These are phyloP conservation scores for Symbiodinium natans DNA, from an alignment of 73 alveolate genomes.

Conservation along the genomic window DNA sequence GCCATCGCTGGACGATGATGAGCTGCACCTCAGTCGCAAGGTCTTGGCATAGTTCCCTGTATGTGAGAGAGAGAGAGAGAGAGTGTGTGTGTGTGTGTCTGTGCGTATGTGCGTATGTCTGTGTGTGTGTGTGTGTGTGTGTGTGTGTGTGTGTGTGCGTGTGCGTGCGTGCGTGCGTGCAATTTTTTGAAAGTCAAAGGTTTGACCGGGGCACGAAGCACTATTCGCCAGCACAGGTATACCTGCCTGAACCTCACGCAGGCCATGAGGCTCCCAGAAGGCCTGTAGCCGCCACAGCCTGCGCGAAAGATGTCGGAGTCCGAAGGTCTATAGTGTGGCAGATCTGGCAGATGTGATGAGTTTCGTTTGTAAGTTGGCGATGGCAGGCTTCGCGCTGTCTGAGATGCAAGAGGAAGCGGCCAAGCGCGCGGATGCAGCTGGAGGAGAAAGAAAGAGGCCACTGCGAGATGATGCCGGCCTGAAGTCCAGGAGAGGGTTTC, in stretches of 20 bases:
- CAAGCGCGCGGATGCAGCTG: background rate
- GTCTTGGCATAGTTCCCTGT: background rate
- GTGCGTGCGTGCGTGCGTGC: background rate
- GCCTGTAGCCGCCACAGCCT: background rate
- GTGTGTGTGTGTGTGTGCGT: background rate
- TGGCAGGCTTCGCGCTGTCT: background rate
- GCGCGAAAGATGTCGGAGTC: background rate
- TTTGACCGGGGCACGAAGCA: too few species aligned
- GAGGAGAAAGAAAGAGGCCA: background rate
- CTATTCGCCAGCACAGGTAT: background rate
- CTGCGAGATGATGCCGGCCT: too few species aligned
- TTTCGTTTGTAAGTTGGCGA: too few species aligned
- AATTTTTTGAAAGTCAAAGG: background rate
- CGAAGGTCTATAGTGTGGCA: too few species aligned
- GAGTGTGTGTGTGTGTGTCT: too few species aligned
- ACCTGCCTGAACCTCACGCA: background rate
- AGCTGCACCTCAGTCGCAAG: background rate
- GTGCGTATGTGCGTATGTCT: background rate
- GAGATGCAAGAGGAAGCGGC: background rate
- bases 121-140: background rate
- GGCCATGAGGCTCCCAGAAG: background rate
- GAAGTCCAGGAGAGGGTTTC: too few species aligned
- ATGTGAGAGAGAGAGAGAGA: background rate
- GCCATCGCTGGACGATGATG: background rate
- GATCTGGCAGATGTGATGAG: background rate